These are phyloP conservation scores for Suhomyces pyralidae DNA, from an alignment of 805 yeast species.

Conservation along the genomic window DNA sequence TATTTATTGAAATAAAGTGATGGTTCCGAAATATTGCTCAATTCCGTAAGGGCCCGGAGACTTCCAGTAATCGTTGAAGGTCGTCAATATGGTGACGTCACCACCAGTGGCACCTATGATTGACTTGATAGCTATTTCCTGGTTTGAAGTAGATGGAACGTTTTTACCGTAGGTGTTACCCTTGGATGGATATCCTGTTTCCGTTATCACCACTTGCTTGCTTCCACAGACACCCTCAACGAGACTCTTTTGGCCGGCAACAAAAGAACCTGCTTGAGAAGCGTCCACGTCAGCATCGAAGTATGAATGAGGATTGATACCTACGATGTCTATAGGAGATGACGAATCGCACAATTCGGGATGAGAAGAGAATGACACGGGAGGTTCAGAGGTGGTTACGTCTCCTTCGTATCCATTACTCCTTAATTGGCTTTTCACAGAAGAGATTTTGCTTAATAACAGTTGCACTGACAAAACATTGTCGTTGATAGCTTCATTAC, in stretches of 20 bases:
- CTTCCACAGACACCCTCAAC: conserved; percentile 56
- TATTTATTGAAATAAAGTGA: conserved; percentile 30
- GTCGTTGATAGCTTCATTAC: conserved; percentile 80
- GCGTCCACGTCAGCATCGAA: conserved; percentile 67
- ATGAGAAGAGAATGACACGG: conserved; percentile 61
- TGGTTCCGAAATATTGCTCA: conserved; percentile 83
- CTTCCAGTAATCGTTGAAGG: conserved; percentile 88
- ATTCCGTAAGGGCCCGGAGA: conserved; percentile 76
- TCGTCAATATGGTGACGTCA: conserved; percentile 68
- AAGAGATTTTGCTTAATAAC: conserved; percentile 60
- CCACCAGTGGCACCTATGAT: conserved; percentile 58
- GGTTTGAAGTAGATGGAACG: conserved; percentile 69
- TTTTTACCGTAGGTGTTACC: conserved; percentile 73
- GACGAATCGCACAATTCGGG: conserved; percentile 62
- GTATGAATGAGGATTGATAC: conserved; percentile 84
- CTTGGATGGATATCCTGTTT: conserved; percentile 84
- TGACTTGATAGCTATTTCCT: conserved; percentile 60
- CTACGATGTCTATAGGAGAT: conserved; percentile 76
- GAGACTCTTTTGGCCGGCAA: conserved; percentile 56
- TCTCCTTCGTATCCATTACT: conserved; percentile 74
- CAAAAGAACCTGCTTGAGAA: conserved; percentile 65
- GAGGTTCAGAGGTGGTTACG: conserved; percentile 87
- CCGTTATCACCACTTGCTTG: conserved; percentile 61
- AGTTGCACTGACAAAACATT: conserved; percentile 55
- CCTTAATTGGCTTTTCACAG: conserved; percentile 56